A percentile compares a stretch with the other conserved stretches of the same genome.
Evolutionary conservation across 768 basidiomycete genomes (phyloP).

Genomic region (Trametes elegans): DNA sequence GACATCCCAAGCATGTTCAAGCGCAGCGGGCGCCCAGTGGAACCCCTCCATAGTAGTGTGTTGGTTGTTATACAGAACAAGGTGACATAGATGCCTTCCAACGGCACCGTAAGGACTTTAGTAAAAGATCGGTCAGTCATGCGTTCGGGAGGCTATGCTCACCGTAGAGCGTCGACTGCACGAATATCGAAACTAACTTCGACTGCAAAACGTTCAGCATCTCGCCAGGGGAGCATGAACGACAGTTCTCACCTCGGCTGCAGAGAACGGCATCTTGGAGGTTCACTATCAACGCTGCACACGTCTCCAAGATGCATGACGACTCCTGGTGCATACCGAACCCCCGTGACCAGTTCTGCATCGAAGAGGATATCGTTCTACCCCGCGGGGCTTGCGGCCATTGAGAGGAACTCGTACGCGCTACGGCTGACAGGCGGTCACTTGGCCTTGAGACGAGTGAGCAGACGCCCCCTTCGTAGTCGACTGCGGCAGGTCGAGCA

Average conservation of each 20-base stretch:
- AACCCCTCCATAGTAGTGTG: neutral
- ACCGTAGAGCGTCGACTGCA: conserved; percentile 9
- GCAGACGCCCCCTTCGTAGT: too few species aligned
- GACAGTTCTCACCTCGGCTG: conserved; percentile 1
- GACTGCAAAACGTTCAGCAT: neutral
- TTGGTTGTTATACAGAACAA: neutral
- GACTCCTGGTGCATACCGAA: too few species aligned
- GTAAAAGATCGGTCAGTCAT: neutral
- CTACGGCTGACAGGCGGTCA: too few species aligned
- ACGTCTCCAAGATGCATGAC: too few species aligned
- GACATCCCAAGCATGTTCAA: neutral
- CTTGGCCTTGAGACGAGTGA: too few species aligned
- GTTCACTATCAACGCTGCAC: too few species aligned
- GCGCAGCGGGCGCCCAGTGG: neutral
- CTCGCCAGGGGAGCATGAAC: too few species aligned
- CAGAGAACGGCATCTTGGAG: conserved; percentile 5
- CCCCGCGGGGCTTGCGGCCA: too few species aligned
- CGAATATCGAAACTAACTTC: conserved; percentile 7
- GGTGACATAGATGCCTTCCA: conserved; percentile 3
- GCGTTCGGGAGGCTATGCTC: neutral
- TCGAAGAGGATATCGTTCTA: too few species aligned
- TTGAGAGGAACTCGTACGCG: too few species aligned
- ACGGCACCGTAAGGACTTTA: neutral
- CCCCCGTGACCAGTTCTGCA: too few species aligned
- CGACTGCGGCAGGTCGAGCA: too few species aligned